Conservation (phyloP, 208 protist genomes). For the Wallacemonas sp. region DNA sequence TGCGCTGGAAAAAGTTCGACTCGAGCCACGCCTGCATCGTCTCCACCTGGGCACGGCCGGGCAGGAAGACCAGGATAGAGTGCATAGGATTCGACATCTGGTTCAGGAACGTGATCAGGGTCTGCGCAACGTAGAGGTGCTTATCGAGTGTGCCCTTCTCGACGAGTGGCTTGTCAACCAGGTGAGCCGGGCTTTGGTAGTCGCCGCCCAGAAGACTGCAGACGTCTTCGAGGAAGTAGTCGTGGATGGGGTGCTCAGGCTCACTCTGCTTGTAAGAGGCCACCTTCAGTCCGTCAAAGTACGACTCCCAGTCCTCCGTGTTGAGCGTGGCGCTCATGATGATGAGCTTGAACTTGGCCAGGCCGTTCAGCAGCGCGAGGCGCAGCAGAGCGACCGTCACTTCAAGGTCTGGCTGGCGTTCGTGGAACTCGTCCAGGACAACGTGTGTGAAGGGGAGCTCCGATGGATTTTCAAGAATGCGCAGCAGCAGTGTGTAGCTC, state of each 20-base stretch:
- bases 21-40: constrained; percentile 46
- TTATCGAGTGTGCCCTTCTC: constrained; percentile 59
- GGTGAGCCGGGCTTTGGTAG: constrained; percentile 38
- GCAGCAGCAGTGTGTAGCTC: constrained; percentile 85
- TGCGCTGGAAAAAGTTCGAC: constrained; percentile 46
- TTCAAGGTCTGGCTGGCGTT: constrained; percentile 94
- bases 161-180: constrained; percentile 39
- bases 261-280: constrained; percentile 79
- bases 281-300: constrained; percentile 80
- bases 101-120: constrained; percentile 66
- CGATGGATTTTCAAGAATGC: constrained; percentile 54
- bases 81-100: constrained; percentile 53
- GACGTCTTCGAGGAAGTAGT: constrained; percentile 86
- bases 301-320: constrained; percentile 81
- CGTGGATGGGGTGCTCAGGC: constrained; percentile 75
- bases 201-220: constrained; percentile 61
- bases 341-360: constrained; percentile 71
- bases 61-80: constrained; percentile 94
- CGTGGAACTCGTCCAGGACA: constrained; percentile 95
- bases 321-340: constrained; percentile 93
- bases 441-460: constrained; percentile 83
- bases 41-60: constrained; percentile 78
- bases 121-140: constrained; percentile 62
- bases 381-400: constrained; percentile 89
- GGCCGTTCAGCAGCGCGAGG: constrained; percentile 54